Percentiles rank a stretch among this genome's conserved stretches.
Evolutionary conservation across 1,284 basidiomycete genomes (phyloP).

Genomic region (Cutaneotrichosporon sp.): DNA sequence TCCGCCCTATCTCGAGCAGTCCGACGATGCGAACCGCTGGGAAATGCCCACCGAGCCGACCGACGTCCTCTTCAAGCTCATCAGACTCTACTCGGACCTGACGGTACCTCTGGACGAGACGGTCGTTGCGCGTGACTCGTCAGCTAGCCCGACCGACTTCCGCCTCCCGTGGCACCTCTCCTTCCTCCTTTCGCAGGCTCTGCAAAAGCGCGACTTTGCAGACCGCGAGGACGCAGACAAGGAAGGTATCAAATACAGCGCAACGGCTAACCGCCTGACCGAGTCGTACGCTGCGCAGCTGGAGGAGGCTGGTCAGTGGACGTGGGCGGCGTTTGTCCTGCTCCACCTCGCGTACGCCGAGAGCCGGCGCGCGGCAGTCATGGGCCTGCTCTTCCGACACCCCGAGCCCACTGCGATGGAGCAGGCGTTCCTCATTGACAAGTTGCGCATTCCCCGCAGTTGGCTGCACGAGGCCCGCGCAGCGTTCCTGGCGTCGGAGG

Average conservation of each 20-base stretch:
- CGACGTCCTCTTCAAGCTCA: conserved; percentile 78
- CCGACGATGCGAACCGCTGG: conserved; percentile 43
- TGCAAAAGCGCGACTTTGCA: conserved; percentile 75
- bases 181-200: conserved; percentile 73
- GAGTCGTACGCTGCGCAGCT: conserved; percentile 82
- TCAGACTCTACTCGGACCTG: conserved; percentile 64
- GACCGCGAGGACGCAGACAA: conserved; percentile 61
- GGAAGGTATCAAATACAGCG: conserved; percentile 60
- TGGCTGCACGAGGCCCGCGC: conserved; percentile 73
- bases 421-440: conserved; percentile 67
- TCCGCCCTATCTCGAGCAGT: conserved; percentile 61
- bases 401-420: conserved; percentile 65
- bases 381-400: conserved; percentile 71
- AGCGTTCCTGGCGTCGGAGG: conserved; percentile 34
- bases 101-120: conserved; percentile 52
- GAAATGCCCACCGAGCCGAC: conserved; percentile 31
- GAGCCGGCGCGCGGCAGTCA: conserved; percentile 72
- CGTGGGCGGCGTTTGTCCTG: conserved; percentile 82
- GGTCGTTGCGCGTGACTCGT: conserved; percentile 65
- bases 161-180: conserved; percentile 91
- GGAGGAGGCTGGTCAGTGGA: conserved; percentile 72
- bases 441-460: conserved; percentile 67
- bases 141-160: conserved; percentile 69
- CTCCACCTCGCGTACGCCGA: conserved; percentile 75
- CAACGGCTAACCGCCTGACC: conserved; percentile 74